phyloP scores from a whole-genome alignment of 352 stramenopile species.

The Pythium sukuiense region DNA sequence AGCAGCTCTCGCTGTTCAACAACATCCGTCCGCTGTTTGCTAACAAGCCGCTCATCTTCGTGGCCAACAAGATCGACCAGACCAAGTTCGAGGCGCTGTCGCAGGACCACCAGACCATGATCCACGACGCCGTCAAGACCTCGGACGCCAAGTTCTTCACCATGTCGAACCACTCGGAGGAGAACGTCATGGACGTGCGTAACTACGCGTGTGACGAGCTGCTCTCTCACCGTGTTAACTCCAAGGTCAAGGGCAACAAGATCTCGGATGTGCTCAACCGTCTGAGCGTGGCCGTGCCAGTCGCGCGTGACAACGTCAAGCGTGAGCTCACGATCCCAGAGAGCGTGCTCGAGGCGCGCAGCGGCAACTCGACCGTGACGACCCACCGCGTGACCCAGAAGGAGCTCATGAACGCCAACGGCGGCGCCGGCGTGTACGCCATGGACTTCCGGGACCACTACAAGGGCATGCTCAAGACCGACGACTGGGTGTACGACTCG shows the following conservation, averaged over 20 bases:
- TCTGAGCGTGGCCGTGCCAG: slow-evolving; percentile 94
- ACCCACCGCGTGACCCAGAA: slow-evolving; percentile 64
- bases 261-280: slow-evolving; percentile 95
- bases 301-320: slow-evolving; percentile 90
- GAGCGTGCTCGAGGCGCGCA: slow-evolving; percentile 86
- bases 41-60: slow-evolving; percentile 99
- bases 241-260: slow-evolving; percentile 95
- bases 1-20: slow-evolving; percentile 96
- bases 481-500: slow-evolving; percentile 96
- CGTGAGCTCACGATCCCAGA: slow-evolving; percentile 93
- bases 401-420: slow-evolving; percentile 93
- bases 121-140: slow-evolving; percentile 67
- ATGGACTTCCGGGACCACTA: slow-evolving; percentile 98
- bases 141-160: slow-evolving; percentile 94
- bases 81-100: slow-evolving; percentile 92
- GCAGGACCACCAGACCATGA: slow-evolving; percentile 73
- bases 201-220: slow-evolving; percentile 96
- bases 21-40: slow-evolving; percentile 99
- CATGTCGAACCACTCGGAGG: slow-evolving; percentile 98
- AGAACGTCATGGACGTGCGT: slow-evolving; percentile 95
- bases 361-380: slow-evolving; percentile 29
- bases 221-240: slow-evolving; percentile 92
- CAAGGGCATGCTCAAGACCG: slow-evolving; percentile 92
- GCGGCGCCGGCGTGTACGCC: slow-evolving; percentile 96
- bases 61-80: slow-evolving; percentile 99